These are phyloP conservation scores for Elsinoe perseae DNA, from an alignment of 2,329 filamentous ascomycete species.

Conservation along the genomic window DNA sequence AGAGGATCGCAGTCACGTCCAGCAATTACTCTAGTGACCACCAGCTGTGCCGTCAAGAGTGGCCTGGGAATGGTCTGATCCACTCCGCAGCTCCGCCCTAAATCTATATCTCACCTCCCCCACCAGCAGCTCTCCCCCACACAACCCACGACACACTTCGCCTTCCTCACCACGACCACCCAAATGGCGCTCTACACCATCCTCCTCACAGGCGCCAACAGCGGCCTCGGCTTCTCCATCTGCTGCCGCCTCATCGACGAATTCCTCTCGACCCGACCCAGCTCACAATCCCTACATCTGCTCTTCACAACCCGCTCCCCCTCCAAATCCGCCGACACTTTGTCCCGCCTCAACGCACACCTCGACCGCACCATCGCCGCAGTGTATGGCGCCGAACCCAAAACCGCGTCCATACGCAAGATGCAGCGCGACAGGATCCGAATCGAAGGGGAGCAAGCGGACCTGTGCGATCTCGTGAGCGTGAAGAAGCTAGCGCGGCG, in stretches of 20 bases:
- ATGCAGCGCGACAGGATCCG: conserved; percentile 39
- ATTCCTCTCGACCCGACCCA: conserved; percentile 64
- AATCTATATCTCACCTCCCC: no score
- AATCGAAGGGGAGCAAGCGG: conserved; percentile 50
- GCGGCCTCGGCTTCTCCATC: conserved; percentile 79
- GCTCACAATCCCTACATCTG: conserved; percentile 63
- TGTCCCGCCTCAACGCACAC: conserved; percentile 56
- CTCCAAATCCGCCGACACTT: conserved; percentile 66
- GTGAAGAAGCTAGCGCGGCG: conserved; percentile 47
- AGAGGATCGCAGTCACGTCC: no score
- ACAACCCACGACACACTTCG: not conserved
- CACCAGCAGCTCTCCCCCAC: not conserved
- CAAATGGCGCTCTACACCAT: conserved; percentile 39
- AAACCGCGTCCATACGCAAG: conserved; percentile 33
- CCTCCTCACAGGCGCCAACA: conserved; percentile 80
- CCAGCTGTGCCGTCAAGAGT: no score
- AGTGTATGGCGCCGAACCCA: conserved; percentile 28
- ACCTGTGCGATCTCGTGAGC: conserved; percentile 49
- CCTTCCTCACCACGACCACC: not conserved
- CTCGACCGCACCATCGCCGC: conserved; percentile 42
- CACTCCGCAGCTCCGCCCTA: no score
- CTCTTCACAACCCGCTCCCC: conserved; percentile 74
- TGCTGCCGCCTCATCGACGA: conserved; percentile 82
- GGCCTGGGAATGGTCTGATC: conserved; percentile 5
- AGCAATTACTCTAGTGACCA: no score